Percentiles rank a stretch among this genome's conserved stretches.
These are phyloP conservation scores for Eruca vesicaria DNA, from an alignment of 441 rosid species.

Conservation along the genomic window DNA sequence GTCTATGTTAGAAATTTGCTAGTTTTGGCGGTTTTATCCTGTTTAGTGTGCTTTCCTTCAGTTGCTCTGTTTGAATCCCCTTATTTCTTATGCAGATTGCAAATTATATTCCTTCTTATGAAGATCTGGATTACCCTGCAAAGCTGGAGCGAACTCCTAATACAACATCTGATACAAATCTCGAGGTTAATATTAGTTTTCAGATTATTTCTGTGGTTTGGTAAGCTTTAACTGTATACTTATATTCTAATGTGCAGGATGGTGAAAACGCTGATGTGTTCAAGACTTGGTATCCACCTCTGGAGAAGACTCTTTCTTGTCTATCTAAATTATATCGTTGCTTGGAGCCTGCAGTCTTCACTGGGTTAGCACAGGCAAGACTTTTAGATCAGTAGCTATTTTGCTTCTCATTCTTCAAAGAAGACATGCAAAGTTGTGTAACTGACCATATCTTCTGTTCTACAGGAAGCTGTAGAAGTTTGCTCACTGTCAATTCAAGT, in stretches of 20 bases:
- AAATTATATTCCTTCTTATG: conserved; percentile 70
- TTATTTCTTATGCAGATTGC: conserved; percentile 70
- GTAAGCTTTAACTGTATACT: conserved; percentile 21
- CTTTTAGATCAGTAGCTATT: conserved; percentile 20
- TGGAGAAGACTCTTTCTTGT: conserved; percentile 91
- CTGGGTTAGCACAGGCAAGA: conserved; percentile 94
- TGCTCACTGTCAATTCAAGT: conserved; percentile 90
- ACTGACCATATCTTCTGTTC: conserved; percentile 32
- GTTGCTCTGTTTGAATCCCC: conserved; percentile 21
- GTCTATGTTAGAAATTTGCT: conserved; percentile 23
- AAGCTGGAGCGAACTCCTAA: conserved; percentile 70
- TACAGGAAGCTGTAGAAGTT: conserved; percentile 96
- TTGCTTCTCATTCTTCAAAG: conserved; percentile 25
- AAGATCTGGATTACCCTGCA: conserved; percentile 89
- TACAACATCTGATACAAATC: conserved; percentile 47
- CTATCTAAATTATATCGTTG: conserved; percentile 89
- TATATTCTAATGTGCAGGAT: conserved; percentile 42
- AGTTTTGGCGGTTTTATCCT: conserved; percentile 1
- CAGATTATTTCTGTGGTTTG: not conserved
- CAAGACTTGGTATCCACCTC: conserved; percentile 92
- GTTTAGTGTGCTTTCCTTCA: conserved; percentile 10
- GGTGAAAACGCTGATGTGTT: conserved; percentile 63
- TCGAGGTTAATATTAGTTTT: conserved; percentile 13
- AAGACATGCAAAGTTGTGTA: conserved; percentile 2
- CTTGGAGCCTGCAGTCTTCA: conserved; percentile 85